Evolutionary conservation across 306 rosid species (phyloP).

Genomic region (Prunus davidiana): DNA sequence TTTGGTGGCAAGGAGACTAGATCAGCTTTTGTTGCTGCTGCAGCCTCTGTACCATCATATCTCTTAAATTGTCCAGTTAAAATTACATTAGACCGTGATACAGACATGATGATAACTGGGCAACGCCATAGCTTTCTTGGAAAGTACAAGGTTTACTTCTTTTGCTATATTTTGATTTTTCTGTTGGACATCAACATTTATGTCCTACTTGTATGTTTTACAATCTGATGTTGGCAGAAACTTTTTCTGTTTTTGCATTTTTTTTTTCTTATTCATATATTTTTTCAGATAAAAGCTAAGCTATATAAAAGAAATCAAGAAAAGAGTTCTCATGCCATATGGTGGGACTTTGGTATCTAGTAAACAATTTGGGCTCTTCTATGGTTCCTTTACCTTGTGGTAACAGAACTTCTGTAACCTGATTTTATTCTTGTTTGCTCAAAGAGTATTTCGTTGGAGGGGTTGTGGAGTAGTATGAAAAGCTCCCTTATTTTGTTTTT

Average conservation of each 20-base stretch:
- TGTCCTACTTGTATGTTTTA: neutral
- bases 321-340: neutral
- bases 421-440: slow-evolving; percentile 8
- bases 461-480: neutral
- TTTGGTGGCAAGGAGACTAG: slow-evolving; percentile 99
- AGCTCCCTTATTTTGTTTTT: neutral
- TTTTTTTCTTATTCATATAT: neutral
- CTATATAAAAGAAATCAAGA: neutral
- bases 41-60: slow-evolving; percentile 85
- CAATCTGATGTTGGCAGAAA: neutral
- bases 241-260: neutral
- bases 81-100: slow-evolving; percentile 79
- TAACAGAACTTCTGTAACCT: neutral
- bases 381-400: neutral
- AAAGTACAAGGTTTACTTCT: slow-evolving; percentile 71
- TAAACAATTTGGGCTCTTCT: neutral
- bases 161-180: slow-evolving; percentile 11
- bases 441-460: neutral
- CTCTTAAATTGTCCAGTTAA: slow-evolving; percentile 78
- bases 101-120: slow-evolving; percentile 90
- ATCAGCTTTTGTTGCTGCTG: slow-evolving; percentile 79
- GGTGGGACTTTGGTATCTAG: neutral
- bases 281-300: neutral
- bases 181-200: neutral
- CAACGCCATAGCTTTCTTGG: slow-evolving; percentile 98